phyloP scores from a whole-genome alignment of 441 rosid genomes.

The Biscutella laevigata region DNA sequence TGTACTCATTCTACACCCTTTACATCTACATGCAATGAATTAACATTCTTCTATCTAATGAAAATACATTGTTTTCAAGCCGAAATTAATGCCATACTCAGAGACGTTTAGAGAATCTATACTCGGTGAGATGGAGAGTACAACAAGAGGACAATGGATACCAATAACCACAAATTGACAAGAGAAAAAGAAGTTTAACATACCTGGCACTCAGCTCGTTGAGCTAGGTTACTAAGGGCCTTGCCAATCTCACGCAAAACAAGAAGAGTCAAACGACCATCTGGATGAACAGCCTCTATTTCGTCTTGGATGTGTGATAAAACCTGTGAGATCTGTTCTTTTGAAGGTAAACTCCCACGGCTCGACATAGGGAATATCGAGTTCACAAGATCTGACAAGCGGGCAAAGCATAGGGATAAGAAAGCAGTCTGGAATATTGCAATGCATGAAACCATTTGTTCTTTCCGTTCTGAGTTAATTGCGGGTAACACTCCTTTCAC shows the following conservation, averaged over 20 bases:
- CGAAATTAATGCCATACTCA: background rate
- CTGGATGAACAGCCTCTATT: slow-evolving; percentile 82
- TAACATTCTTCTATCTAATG: background rate
- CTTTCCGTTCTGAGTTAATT: slow-evolving; percentile 60
- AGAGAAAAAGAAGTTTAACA: background rate
- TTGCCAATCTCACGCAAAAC: slow-evolving; percentile 82
- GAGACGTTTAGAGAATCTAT: background rate
- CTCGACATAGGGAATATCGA: slow-evolving; percentile 74
- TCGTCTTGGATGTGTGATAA: slow-evolving; percentile 83
- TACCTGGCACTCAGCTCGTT: slow-evolving; percentile 96
- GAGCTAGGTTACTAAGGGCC: slow-evolving; percentile 66
- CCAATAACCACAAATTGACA: background rate
- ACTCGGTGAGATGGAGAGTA: background rate
- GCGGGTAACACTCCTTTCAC: slow-evolving; percentile 90
- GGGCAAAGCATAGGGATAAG: slow-evolving; percentile 64
- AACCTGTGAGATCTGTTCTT: slow-evolving; percentile 74
- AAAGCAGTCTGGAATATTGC: slow-evolving; percentile 86
- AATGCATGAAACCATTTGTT: slow-evolving; percentile 70
- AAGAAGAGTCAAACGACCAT: slow-evolving; percentile 82
- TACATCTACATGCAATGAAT: slow-evolving; percentile 2
- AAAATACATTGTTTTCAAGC: background rate
- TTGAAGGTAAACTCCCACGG: slow-evolving; percentile 91
- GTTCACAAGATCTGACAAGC: slow-evolving; percentile 84
- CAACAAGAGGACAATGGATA: background rate
- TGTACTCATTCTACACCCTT: background rate